Conservation (phyloP, 306 rosid species). For the Corylus heterophylla region DNA sequence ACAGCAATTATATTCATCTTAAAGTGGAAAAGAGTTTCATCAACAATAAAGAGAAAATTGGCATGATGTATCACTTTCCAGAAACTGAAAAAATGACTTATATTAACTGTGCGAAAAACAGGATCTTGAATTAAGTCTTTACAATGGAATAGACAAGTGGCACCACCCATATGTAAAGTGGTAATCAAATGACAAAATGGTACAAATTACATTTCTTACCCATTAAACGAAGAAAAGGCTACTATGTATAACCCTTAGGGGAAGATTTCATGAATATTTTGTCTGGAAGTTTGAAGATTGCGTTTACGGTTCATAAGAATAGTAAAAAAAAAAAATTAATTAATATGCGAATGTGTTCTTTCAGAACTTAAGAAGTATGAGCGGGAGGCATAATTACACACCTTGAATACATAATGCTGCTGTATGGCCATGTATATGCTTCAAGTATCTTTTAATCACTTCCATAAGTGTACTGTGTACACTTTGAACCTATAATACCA, state of each 20-base stretch:
- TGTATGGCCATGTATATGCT: neutral
- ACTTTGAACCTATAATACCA: neutral
- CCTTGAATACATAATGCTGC: neutral
- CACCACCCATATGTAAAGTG: neutral
- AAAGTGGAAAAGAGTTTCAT: neutral
- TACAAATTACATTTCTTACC: neutral
- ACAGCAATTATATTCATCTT: slow-evolving; percentile 7
- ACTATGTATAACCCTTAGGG: neutral
- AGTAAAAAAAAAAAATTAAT: neutral
- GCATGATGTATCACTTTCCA: neutral
- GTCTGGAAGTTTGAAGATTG: neutral
- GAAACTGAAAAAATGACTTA: slow-evolving; percentile 1
- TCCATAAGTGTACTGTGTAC: neutral
- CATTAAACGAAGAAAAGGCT: neutral
- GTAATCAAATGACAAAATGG: neutral
- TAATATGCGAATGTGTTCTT: neutral
- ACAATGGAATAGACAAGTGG: neutral
- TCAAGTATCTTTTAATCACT: neutral
- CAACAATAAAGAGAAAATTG: neutral
- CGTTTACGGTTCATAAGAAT: neutral
- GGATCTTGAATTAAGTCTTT: neutral
- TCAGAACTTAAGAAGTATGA: neutral
- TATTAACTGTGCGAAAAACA: neutral
- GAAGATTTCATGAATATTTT: neutral
- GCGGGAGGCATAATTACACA: neutral